Base-by-base conservation (phyloP, 768 basidiomycete genomes). In the Leccinum subtestaceum region DNA sequence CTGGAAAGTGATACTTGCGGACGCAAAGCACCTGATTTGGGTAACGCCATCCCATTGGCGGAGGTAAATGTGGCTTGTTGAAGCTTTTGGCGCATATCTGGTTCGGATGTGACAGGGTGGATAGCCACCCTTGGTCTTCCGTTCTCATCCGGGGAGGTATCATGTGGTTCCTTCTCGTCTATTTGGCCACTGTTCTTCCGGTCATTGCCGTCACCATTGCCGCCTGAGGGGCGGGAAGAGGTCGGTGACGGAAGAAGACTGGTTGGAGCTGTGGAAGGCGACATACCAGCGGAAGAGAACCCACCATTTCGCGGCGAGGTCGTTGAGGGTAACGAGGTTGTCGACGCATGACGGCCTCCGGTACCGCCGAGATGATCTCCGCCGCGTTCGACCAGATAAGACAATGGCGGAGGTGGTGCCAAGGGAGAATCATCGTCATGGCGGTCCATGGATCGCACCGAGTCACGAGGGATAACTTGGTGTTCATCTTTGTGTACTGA, bases 371-470 rank as follows among this genome's bases (percentile, higher is more conserved):
- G 79, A 32, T 78, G 77, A 47, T 84, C 81, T n/a, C 81, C 79
- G 45, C 81, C 78, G 60, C 76, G 73, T 60, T 74, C 76, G 2
- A 93, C 93, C 50, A 98, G 81, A 74, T 94, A 95, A 0, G 93
- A 93, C 54, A 98, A 69, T 5, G 93, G 89, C 5, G 96, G 96
- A 3, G 96, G 96, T 1, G 95, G 96, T 3, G 90, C 86, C 43
- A 97, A 77, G 4, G 92, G 94, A 9, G 80, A 72, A 63, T 90
- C 85, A 65, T 93, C 91, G 3, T 91, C 88, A 46, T 71, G 29
- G 68, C 70, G 68, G 46, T 72, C 60, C 15, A 71, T 43, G 72
- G 78, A 60, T 79, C 82, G 78, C 6, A 76, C 65, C 15, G 75
- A 68, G 10, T 73, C 72, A 27, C 71, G 71, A 40, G 72, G 67